These are phyloP conservation scores for Clarireedia paspali DNA, from an alignment of 2,329 filamentous ascomycete species.

Conservation along the genomic window DNA sequence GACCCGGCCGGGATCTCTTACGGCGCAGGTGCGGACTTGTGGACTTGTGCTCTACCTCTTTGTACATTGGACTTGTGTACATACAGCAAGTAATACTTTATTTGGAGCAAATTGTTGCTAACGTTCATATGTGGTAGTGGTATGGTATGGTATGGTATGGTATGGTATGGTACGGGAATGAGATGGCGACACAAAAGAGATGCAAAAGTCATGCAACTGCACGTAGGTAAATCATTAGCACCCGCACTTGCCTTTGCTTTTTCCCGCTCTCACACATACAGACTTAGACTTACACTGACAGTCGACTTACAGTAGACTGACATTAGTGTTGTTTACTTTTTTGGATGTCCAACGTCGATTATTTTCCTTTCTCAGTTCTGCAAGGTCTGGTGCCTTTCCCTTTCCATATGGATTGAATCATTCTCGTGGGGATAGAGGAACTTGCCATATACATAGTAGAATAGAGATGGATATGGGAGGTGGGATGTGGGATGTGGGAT, in stretches of 20 bases:
- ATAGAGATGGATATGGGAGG: too few species aligned
- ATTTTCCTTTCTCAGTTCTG: too few species aligned
- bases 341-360: too few species aligned
- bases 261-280: conserved; percentile 9
- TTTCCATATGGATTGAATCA: conserved; percentile 5
- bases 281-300: not conserved
- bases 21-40: too few species aligned
- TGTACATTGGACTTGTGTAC: too few species aligned
- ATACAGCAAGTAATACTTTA: too few species aligned
- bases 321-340: not conserved
- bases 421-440: not conserved
- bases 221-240: conserved; percentile 18
- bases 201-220: conserved; percentile 5
- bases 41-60: too few species aligned
- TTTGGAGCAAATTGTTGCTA: too few species aligned
- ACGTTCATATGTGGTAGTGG: not conserved
- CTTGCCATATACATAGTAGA: too few species aligned
- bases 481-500: not conserved
- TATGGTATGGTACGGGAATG: not conserved
- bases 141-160: too few species aligned
- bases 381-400: not conserved
- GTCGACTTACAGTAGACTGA: not conserved
- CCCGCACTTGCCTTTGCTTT: conserved; percentile 25
- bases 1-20: not conserved
- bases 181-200: not conserved